Conservation (phyloP, 2,329 filamentous ascomycete genomes). For the Truncatella angustata region DNA sequence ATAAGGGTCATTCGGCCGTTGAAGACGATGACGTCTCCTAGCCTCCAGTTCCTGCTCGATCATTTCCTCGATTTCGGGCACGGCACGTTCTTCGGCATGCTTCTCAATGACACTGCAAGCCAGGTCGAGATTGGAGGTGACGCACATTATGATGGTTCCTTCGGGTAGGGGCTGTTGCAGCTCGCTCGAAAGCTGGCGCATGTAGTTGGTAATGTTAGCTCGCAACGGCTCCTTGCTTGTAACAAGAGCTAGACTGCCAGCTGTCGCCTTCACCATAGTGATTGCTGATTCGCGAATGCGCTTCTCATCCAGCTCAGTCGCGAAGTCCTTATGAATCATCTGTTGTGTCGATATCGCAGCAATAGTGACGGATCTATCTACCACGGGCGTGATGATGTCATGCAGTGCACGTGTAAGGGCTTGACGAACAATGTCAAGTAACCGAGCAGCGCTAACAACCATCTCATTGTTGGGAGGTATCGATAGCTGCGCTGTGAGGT, state of each 20-base stretch:
- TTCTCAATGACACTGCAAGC: slow-evolving; percentile 94
- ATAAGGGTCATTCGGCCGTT: slow-evolving; percentile 80
- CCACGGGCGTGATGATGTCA: slow-evolving; percentile 96
- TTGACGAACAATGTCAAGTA: slow-evolving; percentile 75
- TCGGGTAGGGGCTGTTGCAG: slow-evolving; percentile 84
- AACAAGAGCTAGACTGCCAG: slow-evolving; percentile 91
- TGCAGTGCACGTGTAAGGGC: slow-evolving; percentile 88
- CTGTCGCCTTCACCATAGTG: slow-evolving; percentile 92
- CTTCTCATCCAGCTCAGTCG: slow-evolving; percentile 86
- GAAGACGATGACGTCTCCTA: slow-evolving; percentile 71
- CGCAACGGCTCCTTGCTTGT: slow-evolving; percentile 96
- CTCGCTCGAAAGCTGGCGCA: slow-evolving; percentile 67
- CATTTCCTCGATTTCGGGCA: slow-evolving; percentile 93
- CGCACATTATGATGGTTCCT: slow-evolving; percentile 95
- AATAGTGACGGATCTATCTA: slow-evolving; percentile 96
- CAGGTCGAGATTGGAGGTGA: slow-evolving; percentile 93
- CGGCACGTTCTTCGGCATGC: slow-evolving; percentile 87
- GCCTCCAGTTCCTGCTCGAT: slow-evolving; percentile 78
- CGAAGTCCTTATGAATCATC: slow-evolving; percentile 94
- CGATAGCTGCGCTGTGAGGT: slow-evolving; percentile 74
- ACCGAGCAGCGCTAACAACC: slow-evolving; percentile 67
- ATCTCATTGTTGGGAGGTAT: slow-evolving; percentile 81
- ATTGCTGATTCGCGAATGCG: slow-evolving; percentile 82
- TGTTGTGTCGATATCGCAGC: slow-evolving; percentile 95
- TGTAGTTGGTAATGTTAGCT: slow-evolving; percentile 96